These are phyloP conservation scores for Prinsepia uniflora DNA, from an alignment of 306 rosid species.

Conservation along the genomic window DNA sequence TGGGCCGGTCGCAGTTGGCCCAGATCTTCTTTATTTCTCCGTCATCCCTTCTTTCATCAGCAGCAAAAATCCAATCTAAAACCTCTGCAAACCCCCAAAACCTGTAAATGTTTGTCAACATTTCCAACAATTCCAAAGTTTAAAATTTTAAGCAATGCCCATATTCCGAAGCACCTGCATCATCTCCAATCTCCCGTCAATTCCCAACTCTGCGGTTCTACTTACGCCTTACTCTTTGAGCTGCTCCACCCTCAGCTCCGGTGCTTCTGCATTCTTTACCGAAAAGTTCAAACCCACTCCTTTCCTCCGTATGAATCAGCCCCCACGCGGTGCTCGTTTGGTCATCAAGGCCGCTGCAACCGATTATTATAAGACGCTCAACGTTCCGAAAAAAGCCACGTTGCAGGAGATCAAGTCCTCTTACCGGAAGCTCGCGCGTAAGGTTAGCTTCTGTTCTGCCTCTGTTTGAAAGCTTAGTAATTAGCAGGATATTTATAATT, in stretches of 20 bases:
- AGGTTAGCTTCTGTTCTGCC: conserved; percentile 42
- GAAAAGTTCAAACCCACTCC: conserved; percentile 22
- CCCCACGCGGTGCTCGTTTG: conserved; percentile 21
- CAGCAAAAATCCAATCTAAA: neutral
- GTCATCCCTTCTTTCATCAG: neutral
- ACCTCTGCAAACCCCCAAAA: conserved; percentile 6
- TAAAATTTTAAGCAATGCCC: neutral
- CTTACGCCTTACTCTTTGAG: conserved; percentile 28
- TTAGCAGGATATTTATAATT: neutral
- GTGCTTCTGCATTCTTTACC: conserved; percentile 31
- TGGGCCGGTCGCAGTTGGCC: neutral
- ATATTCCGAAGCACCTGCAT: conserved; percentile 15
- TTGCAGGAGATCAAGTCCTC: conserved; percentile 73
- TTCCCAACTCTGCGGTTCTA: conserved; percentile 21
- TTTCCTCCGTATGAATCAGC: conserved; percentile 24
- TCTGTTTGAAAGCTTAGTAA: neutral
- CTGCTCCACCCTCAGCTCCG: conserved; percentile 26
- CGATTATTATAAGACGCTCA: conserved; percentile 67
- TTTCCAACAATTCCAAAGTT: neutral
- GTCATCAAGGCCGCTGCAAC: conserved; percentile 41
- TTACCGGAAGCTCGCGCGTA: conserved; percentile 78
- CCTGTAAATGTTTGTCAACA: neutral
- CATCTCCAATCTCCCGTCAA: conserved; percentile 4
- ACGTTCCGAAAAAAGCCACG: conserved; percentile 53
- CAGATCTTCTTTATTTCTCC: neutral